Evolutionary conservation across 805 yeast species (phyloP).

Genomic region (Hanseniaspora lachancei): DNA sequence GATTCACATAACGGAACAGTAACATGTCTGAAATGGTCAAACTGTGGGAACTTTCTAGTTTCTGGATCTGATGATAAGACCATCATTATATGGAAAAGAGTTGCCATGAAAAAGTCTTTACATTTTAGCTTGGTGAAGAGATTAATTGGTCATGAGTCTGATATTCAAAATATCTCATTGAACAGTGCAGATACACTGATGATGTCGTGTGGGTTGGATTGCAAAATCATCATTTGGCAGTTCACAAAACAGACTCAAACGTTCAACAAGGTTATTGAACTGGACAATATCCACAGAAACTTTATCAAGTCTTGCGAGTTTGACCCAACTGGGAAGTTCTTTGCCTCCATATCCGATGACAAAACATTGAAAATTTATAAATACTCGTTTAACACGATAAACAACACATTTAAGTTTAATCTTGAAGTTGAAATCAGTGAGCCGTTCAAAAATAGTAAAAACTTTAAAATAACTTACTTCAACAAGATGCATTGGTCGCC

Average conservation of each 20-base stretch:
- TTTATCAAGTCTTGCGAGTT: conserved; percentile 93
- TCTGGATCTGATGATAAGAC: conserved; percentile 93
- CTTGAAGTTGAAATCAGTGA: conserved; percentile 71
- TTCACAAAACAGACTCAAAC: conserved; percentile 44
- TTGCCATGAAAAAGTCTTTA: conserved; percentile 19
- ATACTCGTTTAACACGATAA: conserved; percentile 47
- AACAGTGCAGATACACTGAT: conserved; percentile 84
- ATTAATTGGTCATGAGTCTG: conserved; percentile 92
- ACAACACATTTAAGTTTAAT: conserved; percentile 63
- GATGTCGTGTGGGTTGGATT: conserved; percentile 88
- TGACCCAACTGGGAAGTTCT: conserved; percentile 95
- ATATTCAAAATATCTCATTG: conserved; percentile 96
- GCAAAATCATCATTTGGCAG: conserved; percentile 87
- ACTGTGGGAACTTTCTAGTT: conserved; percentile 81
- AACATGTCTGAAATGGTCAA: conserved; percentile 83
- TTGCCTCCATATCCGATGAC: conserved; percentile 95
- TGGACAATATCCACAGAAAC: conserved; percentile 80
- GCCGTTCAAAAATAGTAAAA: conserved; percentile 57
- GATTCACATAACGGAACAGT: conserved; percentile 94
- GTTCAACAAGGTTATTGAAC: conserved; percentile 71
- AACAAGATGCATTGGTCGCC: conserved; percentile 82
- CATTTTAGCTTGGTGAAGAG: conserved; percentile 66
- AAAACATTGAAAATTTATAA: conserved; percentile 78
- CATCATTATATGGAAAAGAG: conserved; percentile 77
- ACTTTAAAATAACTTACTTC: conserved; percentile 87